A percentile compares a stretch with the other conserved stretches of the same genome.
Conservation (phyloP, 352 stramenopile genomes). For the Phytophthora crassamura region DNA sequence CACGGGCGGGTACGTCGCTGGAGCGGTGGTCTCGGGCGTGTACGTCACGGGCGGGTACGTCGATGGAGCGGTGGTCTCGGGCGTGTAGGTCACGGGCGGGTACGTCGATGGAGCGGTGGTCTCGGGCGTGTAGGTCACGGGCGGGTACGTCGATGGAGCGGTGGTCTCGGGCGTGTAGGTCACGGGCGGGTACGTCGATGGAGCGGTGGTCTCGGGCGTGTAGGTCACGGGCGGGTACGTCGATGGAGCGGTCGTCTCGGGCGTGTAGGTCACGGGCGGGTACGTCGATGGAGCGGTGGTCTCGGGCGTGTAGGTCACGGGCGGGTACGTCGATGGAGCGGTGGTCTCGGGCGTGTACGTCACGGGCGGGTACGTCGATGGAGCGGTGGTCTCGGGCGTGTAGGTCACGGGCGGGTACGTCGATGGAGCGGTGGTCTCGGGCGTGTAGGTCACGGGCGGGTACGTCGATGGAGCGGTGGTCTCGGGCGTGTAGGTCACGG, state of each 20-base stretch:
- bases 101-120: conserved; percentile 1
- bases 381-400: no score
- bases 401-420: no score
- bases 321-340: no score
- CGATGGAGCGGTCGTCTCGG: neutral
- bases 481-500: neutral
- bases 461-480: neutral
- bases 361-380: no score
- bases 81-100: no score
- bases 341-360: no score
- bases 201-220: conserved; percentile 8
- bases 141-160: neutral
- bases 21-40: no score
- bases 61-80: no score
- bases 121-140: neutral
- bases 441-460: conserved; percentile 9
- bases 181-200: neutral
- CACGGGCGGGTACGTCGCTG: no score
- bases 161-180: neutral
- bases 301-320: conserved; percentile 3
- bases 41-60: no score
- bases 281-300: conserved; percentile 1
- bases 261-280: conserved; percentile 3
- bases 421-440: neutral
- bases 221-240: conserved; percentile 7